Percentiles rank a stretch among this genome's conserved stretches.
Evolutionary conservation across 805 yeast genomes (phyloP).

Genomic region (Candida vaughaniae): DNA sequence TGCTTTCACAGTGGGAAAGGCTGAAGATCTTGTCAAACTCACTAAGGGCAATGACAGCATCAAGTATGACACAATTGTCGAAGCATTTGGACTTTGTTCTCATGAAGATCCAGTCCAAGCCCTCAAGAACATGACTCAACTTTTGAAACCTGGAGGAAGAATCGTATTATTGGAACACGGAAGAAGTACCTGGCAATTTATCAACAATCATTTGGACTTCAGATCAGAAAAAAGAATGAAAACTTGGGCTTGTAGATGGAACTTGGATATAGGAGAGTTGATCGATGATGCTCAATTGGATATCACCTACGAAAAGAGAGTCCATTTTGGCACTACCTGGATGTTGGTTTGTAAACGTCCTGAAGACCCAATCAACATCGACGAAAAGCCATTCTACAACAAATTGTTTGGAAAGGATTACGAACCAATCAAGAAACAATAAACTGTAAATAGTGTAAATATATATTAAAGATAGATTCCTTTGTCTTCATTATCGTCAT

Average conservation of each 20-base stretch:
- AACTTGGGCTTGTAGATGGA: constrained; percentile 98
- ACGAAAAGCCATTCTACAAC: constrained; percentile 42
- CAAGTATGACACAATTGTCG: constrained; percentile 87
- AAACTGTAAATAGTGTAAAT: constrained; percentile 7
- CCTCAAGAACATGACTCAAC: constrained; percentile 63
- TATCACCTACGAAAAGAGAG: constrained; percentile 73
- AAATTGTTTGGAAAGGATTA: constrained; percentile 40
- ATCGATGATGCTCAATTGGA: constrained; percentile 82
- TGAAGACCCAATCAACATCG: constrained; percentile 54
- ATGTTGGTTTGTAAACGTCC: constrained; percentile 71
- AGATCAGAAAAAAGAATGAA: constrained; percentile 81
- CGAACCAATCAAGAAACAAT: constrained; percentile 23
- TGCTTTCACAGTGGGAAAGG: constrained; percentile 87
- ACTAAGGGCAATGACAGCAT: constrained; percentile 41
- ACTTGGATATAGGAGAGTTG: constrained; percentile 86
- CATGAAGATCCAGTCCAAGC: constrained; percentile 91
- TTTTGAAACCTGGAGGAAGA: constrained; percentile 88
- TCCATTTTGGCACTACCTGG: constrained; percentile 94
- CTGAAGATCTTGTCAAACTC: constrained; percentile 71
- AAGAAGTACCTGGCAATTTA: constrained; percentile 72
- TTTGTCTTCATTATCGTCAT: constrained; percentile 6
- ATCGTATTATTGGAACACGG: constrained; percentile 91
- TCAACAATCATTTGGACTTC: constrained; percentile 78
- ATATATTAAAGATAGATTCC: constrained; percentile 21
- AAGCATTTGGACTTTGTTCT: constrained; percentile 94